These are phyloP conservation scores for Lactuca sativa DNA, from an alignment of 129 eudicot species.

Conservation along the genomic window DNA sequence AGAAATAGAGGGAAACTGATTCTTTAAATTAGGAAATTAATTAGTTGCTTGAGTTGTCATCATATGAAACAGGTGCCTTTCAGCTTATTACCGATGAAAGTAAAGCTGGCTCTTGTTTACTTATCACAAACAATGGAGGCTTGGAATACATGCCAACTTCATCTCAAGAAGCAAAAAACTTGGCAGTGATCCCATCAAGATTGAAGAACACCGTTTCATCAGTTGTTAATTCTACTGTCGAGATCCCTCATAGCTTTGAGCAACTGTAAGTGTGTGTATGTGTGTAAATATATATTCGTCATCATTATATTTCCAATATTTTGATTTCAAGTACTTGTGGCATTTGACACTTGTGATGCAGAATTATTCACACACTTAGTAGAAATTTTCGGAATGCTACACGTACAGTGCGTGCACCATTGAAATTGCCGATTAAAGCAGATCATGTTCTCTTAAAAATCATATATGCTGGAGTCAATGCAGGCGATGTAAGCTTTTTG, in stretches of 20 bases:
- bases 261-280: constrained; percentile 58
- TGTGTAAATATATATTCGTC: too few relatives aligned
- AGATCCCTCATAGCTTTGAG: constrained; percentile 70
- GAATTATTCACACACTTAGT: constrained; percentile 82
- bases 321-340: not conserved
- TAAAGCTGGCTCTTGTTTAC: constrained; percentile 86
- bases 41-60: not conserved
- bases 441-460: constrained; percentile 80
- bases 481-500: constrained; percentile 67
- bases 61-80: constrained; percentile 61
- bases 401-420: constrained; percentile 51
- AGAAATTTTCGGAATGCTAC: constrained; percentile 84
- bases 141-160: constrained; percentile 94
- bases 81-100: constrained; percentile 81
- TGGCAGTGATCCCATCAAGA: constrained; percentile 37
- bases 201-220: constrained; percentile 39
- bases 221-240: constrained; percentile 36
- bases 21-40: not conserved
- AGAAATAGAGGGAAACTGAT: not conserved
- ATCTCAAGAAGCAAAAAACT: constrained; percentile 72
- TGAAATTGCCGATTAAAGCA: constrained; percentile 69
- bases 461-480: constrained; percentile 91
- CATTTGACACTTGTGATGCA: constrained; percentile 33
- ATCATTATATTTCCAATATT: too few relatives aligned
- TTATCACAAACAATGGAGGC: constrained; percentile 83